A percentile compares a stretch with the other conserved stretches of the same genome.
phyloP scores from a whole-genome alignment of 2,329 filamentous ascomycete species.

The Xylariaceae sp. region DNA sequence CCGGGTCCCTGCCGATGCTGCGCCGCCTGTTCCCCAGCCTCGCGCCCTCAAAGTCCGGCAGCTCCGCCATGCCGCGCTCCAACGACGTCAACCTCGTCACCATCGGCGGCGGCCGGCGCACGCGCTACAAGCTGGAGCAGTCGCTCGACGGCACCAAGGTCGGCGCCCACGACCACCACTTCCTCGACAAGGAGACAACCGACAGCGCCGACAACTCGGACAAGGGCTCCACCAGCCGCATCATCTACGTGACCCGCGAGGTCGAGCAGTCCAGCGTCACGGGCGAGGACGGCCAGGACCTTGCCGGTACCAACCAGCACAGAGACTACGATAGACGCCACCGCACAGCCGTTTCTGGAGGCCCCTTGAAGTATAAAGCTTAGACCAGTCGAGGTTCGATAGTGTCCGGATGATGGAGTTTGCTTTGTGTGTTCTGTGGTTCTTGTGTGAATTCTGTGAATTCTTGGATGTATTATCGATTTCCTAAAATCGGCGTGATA shows the following conservation, averaged over 20 bases:
- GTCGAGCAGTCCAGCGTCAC: neutral
- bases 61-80: constrained; percentile 3
- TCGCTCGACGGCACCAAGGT: neutral
- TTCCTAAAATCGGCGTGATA: too few species aligned
- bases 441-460: too few species aligned
- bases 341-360: neutral
- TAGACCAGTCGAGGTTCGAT: too few species aligned
- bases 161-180: constrained; percentile 1
- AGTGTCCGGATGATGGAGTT: too few species aligned
- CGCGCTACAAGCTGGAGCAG: constrained; percentile 5
- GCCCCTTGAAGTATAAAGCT: neutral
- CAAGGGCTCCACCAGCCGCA: constrained; percentile 2
- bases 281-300: neutral
- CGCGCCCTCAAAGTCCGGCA: constrained; percentile 2
- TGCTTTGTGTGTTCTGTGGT: too few species aligned
- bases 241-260: constrained; percentile 6
- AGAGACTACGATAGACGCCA: neutral
- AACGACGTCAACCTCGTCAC: constrained; percentile 7
- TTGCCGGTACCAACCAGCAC: neutral
- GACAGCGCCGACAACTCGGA: neutral
- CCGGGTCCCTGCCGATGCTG: constrained; percentile 1
- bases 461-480: too few species aligned
- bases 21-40: neutral
- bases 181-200: neutral
- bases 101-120: constrained; percentile 4